Evolutionary conservation across 1,284 basidiomycete genomes (phyloP).

Genomic region (Ceratobasidium papillatum): DNA sequence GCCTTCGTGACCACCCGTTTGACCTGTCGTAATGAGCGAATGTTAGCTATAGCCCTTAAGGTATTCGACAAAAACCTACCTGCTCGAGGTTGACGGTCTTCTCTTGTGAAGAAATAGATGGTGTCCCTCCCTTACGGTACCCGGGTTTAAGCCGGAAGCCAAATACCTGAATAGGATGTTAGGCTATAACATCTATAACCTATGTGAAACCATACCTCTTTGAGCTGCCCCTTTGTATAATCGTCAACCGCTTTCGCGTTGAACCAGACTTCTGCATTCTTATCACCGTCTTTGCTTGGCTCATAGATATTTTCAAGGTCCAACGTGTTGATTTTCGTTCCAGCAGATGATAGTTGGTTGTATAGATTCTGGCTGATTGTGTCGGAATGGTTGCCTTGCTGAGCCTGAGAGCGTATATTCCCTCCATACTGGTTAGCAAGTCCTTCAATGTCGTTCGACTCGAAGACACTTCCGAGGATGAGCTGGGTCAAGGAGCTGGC

Average conservation of each 20-base stretch:
- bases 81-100: not conserved
- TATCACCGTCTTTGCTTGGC: not conserved
- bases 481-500: not conserved
- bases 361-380: not conserved
- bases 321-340: not conserved
- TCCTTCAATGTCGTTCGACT: not conserved
- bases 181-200: not conserved
- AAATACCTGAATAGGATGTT: not conserved
- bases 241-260: not conserved
- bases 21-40: not conserved
- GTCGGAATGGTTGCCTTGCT: not conserved
- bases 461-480: not conserved
- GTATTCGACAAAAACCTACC: not conserved
- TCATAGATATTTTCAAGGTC: not conserved
- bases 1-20: not conserved
- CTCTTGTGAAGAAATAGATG: not conserved
- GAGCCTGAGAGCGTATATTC: not conserved
- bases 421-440: not conserved
- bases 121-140: not conserved
- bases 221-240: not conserved
- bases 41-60: not conserved
- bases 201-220: not conserved
- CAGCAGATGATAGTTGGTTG: not conserved
- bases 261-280: not conserved
- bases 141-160: not conserved